These are phyloP conservation scores for Zea mays DNA, from an alignment of 176 grass and related monocot species.

Conservation along the genomic window Zm-B73-REFERENCE-NAM-5.0 NC_050096.1:298717501-298718000, in stretches of 20 bases:
- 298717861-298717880: not conserved
- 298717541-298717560: no score
- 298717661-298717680: slow-evolving; percentile 9
- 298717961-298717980: no score
- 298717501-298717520: no score
- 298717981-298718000: no score
- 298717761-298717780: not conserved
- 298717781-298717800: not conserved
- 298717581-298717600: not conserved
- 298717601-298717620: not conserved
- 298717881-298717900: not conserved
- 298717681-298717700: slow-evolving; percentile 93
- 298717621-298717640: not conserved
- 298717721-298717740: slow-evolving; percentile 61
- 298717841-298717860: not conserved
- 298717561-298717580: no score
- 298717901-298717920: not conserved
- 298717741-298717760: not conserved
- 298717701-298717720: slow-evolving; percentile 67
- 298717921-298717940: no score
- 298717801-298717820: no score
- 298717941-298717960: no score
- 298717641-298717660: not conserved
- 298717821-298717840: not conserved
- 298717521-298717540: no score